Percentiles rank a stretch among this genome's conserved stretches.
These are phyloP conservation scores for Zymoseptoria pseudotritici DNA, from an alignment of 2,329 filamentous ascomycete genomes.

Conservation along the genomic window DNA sequence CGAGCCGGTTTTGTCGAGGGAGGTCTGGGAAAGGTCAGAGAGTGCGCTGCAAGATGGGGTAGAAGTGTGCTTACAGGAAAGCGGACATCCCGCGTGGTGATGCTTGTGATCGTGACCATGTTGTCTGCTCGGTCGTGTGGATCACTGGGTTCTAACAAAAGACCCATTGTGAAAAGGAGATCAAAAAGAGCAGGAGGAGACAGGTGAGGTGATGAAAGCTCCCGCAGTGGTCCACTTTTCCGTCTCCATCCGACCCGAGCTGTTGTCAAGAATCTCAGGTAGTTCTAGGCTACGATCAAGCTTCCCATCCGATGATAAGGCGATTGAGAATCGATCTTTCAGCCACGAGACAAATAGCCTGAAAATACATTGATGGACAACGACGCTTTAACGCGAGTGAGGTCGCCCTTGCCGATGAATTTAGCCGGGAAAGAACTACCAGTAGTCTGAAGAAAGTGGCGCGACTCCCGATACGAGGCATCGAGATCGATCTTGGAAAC, in stretches of 20 bases:
- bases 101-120: slow-evolving; percentile 42
- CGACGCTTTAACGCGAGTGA: no score
- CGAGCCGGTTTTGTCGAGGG: slow-evolving; percentile 88
- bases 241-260: neutral
- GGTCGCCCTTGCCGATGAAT: no score
- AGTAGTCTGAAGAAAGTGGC: no score
- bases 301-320: neutral
- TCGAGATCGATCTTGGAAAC: no score
- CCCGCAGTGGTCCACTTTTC: neutral
- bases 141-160: neutral
- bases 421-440: no score
- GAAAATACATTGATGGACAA: neutral
- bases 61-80: slow-evolving; percentile 35
- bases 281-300: neutral
- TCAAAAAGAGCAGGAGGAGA: no score
- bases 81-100: slow-evolving; percentile 42
- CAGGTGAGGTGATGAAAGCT: neutral
- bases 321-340: neutral
- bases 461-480: no score
- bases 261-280: neutral
- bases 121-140: neutral
- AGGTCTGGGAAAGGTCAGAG: slow-evolving; percentile 47
- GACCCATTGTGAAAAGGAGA: no score
- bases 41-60: neutral
- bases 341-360: neutral